Evolutionary conservation across 257 asterid species (phyloP).

Genomic region (Solanum piurae): DNA sequence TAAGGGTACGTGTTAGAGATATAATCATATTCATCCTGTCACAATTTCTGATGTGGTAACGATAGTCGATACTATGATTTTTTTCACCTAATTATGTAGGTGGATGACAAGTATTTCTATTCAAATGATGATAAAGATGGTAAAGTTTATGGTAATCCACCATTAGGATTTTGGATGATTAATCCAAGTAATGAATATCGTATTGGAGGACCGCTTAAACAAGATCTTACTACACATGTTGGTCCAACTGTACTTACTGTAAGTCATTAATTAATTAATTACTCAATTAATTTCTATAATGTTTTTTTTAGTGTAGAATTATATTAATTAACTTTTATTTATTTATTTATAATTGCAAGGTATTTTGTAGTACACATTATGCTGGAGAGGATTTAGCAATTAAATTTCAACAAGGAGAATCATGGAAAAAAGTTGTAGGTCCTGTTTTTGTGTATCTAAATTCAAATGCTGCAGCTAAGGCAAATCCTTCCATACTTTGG

Average conservation of each 20-base stretch:
- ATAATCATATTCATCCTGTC: not conserved
- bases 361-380: conserved; percentile 58
- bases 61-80: not conserved
- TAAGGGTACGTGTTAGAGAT: not conserved
- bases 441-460: conserved; percentile 49
- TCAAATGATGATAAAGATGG: conserved; percentile 41
- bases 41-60: not conserved
- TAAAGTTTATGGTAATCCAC: conserved; percentile 38
- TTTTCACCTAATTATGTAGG: conserved; percentile 18
- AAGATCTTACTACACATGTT: conserved; percentile 61
- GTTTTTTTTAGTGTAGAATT: no score
- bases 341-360: conserved; percentile 19
- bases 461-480: conserved; percentile 15
- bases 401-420: conserved; percentile 24
- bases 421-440: conserved; percentile 70
- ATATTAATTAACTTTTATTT: not conserved
- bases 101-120: conserved; percentile 58
- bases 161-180: conserved; percentile 59
- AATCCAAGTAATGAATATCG: conserved; percentile 56
- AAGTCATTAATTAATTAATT: conserved; percentile 2
- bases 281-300: not conserved
- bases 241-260: conserved; percentile 50
- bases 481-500: conserved; percentile 44
- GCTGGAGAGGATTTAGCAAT: conserved; percentile 41
- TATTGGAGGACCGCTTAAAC: conserved; percentile 50